Conservation (phyloP, 2,329 filamentous ascomycete genomes). For the Botrytis byssoidea region DNA sequence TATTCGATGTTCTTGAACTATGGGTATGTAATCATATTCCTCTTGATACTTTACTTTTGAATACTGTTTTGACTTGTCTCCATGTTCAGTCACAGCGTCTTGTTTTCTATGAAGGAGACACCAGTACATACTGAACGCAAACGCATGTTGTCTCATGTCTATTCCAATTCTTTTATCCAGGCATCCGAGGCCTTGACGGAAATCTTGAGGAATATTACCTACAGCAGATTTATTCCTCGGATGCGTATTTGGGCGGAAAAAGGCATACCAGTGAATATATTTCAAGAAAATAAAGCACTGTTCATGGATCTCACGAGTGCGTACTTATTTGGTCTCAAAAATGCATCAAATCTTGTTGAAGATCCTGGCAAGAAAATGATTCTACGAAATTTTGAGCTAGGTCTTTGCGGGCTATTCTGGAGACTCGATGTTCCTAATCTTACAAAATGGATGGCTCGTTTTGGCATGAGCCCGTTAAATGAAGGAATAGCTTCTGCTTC, state of each 20-base stretch:
- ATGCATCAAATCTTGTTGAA: background rate
- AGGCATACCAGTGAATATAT: background rate
- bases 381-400: background rate
- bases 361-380: background rate
- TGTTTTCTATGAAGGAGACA: constrained; percentile 1
- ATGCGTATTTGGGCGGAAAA: background rate
- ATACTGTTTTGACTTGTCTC: background rate
- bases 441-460: background rate
- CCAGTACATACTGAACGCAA: background rate
- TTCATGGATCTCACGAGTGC: constrained; percentile 6
- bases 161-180: constrained; percentile 7
- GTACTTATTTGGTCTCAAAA: background rate
- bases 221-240: background rate
- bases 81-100: background rate
- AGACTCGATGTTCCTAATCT: background rate
- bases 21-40: background rate
- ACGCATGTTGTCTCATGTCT: background rate
- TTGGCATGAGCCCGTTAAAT: background rate
- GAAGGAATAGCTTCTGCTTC: background rate
- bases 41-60: background rate
- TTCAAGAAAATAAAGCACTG: background rate
- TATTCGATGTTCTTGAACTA: constrained; percentile 6
- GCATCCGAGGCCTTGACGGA: background rate
- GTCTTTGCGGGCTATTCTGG: background rate
- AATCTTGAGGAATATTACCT: background rate